Base-by-base conservation (phyloP, 352 stramenopile genomes). In the Phytophthora kernoviae region DNA sequence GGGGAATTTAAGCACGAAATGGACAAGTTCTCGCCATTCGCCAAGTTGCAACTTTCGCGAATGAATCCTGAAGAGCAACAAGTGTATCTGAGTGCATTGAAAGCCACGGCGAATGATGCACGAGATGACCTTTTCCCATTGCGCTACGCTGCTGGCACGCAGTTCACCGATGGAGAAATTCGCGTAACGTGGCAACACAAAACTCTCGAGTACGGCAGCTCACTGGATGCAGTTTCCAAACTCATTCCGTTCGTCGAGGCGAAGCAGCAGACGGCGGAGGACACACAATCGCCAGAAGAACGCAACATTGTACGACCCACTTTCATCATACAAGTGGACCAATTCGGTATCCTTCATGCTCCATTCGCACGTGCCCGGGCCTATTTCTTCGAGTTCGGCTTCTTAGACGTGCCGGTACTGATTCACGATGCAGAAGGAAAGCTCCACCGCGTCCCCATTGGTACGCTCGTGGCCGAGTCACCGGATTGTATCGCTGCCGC, bases 261-360 rank as follows among this genome's bases (percentile, higher is more conserved):
- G 15, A 78, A 78, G 40, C 51, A 62, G 14, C 32, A 58, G 5
- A 33, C 7, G 18, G 24, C 15, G 22, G 24, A n/a, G 24, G 26
- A 15, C 18, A 55, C 12, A 2, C 37, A 9, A 21, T 21, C 37
- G 15, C 14, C n/a, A 53, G 34, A 56, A 32, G 54, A 54, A 2
- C 26, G 27, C 20, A 44, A 65, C 8, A 24, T 6, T 0, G 55
- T 52, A 0, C 44, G 52, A 10, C 75, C 85, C 4, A 41, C 84
- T 34, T 68, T 90, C 21, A 59, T 96, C 26, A 64, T 93, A 12
- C 85, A 95, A 44, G 86, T 88, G 44, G 91, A 97, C 76, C 88
- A 97, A 60, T 96, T 93, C 59, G 91, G 88, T 21, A 85, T 97
- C 24, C 68, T 88, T 5, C 88, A 96, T 68, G 77, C 85, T 9